Evolutionary conservation across 2,329 filamentous ascomycete species (phyloP).

Genomic region (Exophiala aquamarina): DNA sequence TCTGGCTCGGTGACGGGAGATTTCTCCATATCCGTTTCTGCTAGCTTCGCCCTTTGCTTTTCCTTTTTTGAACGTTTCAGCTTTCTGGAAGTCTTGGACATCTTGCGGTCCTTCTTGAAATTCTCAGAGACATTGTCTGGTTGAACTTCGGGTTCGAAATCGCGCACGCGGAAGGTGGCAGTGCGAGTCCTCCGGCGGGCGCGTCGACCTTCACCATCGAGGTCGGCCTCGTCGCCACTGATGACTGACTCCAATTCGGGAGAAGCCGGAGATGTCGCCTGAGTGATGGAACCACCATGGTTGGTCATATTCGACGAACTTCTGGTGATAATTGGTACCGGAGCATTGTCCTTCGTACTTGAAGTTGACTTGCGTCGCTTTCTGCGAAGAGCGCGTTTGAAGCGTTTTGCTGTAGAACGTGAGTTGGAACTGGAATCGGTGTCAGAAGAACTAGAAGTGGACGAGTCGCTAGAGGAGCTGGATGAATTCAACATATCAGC

Average conservation of each 20-base stretch:
- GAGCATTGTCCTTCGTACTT: conserved; percentile 64
- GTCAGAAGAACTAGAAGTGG: conserved; percentile 55
- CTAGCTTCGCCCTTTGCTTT: conserved; percentile 17
- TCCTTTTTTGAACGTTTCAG: conserved; percentile 19
- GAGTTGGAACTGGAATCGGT: conserved; percentile 68
- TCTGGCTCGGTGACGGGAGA: conserved; percentile 15
- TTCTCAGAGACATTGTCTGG: conserved; percentile 23
- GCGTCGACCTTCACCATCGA: conserved; percentile 43
- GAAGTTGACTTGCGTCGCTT: conserved; percentile 75
- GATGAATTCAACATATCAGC: conserved; percentile 78
- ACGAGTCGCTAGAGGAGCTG: conserved; percentile 55
- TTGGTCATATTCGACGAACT: conserved; percentile 40
- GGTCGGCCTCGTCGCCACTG: conserved; percentile 56
- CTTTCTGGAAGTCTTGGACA: conserved; percentile 28
- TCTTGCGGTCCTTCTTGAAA: conserved; percentile 35
- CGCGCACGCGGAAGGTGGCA: conserved; percentile 38
- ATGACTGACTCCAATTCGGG: conserved; percentile 31
- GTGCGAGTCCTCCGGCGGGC: conserved; percentile 23
- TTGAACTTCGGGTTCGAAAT: conserved; percentile 44
- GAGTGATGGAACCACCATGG: conserved; percentile 21
- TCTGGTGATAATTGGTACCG: conserved; percentile 39
- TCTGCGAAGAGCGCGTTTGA: conserved; percentile 72
- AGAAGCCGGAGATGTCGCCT: conserved; percentile 11
- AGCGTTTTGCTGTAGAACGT: conserved; percentile 70
- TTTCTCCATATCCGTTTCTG: conserved; percentile 39